Conservation (phyloP, 768 basidiomycete species). For the Termitomyces bulborhizus region DNA sequence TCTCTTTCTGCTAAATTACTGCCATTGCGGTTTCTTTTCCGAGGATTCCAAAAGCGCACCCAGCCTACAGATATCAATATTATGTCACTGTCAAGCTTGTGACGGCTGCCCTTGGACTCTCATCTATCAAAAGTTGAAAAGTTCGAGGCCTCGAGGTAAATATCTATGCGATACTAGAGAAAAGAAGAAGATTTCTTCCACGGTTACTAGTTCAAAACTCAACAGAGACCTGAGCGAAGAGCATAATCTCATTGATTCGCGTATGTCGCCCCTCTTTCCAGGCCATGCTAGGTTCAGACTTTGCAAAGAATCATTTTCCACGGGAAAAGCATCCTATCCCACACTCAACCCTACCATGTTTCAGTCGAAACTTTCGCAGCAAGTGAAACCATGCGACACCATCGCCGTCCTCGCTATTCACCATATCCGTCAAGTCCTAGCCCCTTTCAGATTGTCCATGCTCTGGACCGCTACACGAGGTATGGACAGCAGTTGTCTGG, state of each 20-base stretch:
- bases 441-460: slow-evolving; percentile 1
- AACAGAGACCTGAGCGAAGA: slow-evolving; percentile 16
- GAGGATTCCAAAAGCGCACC: too few species aligned
- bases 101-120: too few species aligned
- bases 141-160: too few species aligned
- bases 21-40: too few species aligned
- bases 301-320: slow-evolving; percentile 11
- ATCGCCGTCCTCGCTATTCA: slow-evolving; percentile 27
- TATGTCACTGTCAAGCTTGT: too few species aligned
- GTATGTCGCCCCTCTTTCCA: slow-evolving; percentile 4
- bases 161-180: too few species aligned
- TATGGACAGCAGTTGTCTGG: slow-evolving; percentile 15
- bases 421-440: slow-evolving; percentile 23
- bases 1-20: too few species aligned
- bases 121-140: too few species aligned
- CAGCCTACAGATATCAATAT: too few species aligned
- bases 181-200: slow-evolving; percentile 20
- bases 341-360: neutral
- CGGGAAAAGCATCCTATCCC: slow-evolving; percentile 4
- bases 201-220: slow-evolving; percentile 14
- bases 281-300: neutral
- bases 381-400: neutral
- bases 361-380: slow-evolving; percentile 3
- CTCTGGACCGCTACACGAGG: slow-evolving; percentile 2
- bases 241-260: slow-evolving; percentile 4